Evolutionary conservation across 2,329 filamentous ascomycete species (phyloP).

Genomic region (Myriosclerotinia scirpicola): DNA sequence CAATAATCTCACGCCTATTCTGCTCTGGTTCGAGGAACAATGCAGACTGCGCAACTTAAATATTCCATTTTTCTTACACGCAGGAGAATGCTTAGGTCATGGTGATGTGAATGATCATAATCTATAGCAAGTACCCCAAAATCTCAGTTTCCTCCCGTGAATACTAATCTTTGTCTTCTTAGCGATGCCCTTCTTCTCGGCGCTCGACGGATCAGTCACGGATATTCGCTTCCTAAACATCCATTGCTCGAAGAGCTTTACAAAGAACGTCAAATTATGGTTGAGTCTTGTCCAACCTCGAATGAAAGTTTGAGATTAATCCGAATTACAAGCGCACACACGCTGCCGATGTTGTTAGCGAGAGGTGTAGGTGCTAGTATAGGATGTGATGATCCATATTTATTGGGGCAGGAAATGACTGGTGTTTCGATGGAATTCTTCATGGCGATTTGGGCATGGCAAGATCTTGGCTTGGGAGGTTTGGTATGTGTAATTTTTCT

Average conservation of each 20-base stretch:
- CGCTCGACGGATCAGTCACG: conserved; percentile 82
- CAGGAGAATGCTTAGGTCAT: conserved; percentile 79
- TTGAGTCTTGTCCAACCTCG: conserved; percentile 85
- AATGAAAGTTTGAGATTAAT: conserved; percentile 84
- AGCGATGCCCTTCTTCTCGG: conserved; percentile 84
- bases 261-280: conserved; percentile 77
- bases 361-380: conserved; percentile 78
- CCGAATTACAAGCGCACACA: conserved; percentile 70
- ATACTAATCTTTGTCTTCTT: conserved; percentile 44
- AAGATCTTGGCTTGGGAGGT: conserved; percentile 82
- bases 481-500: conserved; percentile 53
- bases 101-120: conserved; percentile 73
- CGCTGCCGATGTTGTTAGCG: conserved; percentile 76
- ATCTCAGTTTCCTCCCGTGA: no score
- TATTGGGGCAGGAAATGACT: conserved; percentile 77
- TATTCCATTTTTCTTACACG: conserved; percentile 92
- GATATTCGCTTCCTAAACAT: conserved; percentile 83
- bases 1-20: conserved; percentile 69
- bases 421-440: conserved; percentile 89
- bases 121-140: conserved; percentile 17
- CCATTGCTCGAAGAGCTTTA: conserved; percentile 82
- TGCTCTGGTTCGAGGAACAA: conserved; percentile 87
- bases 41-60: conserved; percentile 71
- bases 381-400: conserved; percentile 86
- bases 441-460: conserved; percentile 85